Base-by-base conservation (phyloP, 306 rosid species). In the Vigna mungo region DNA sequence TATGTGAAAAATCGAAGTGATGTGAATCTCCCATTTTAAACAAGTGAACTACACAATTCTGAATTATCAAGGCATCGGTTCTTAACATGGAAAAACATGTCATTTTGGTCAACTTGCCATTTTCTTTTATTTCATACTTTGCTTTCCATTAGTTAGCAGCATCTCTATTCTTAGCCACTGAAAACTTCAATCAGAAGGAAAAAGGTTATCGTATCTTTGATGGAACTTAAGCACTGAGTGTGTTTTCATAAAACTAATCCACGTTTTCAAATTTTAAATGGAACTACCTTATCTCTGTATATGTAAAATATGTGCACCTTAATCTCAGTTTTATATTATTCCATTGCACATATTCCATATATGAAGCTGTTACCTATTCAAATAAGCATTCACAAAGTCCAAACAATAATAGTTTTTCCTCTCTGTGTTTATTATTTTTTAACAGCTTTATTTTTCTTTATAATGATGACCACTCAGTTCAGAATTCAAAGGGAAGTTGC, bases 161-260 rank as follows among this genome's bases (percentile, higher is more conserved):
- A 64, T 64, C 71, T 64, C 17, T 39, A 39, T 64, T 62, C 12
- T 36, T 75, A 47, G 17, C 72, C 72, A 49, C 13, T 4, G 54
- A 39, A 72, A 72, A 18, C 67, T 72, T 39, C 11, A 55, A 72
- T 6, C 43, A 73, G 59, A 73, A 58, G 17, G 17, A 58, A 58
- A 58, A 56, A 47, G 68, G 6, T 41, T 18, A 39, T 18, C 17
- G 37, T 58, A 25, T 36, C 20, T 64, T 7, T 15, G 9, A 55
- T 27, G 67, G 54, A 54, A 72, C 12, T 20, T 15, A 56, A 15
- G 54, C 34, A 36, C 55, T 23, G 13, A 4, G 2, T 17, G 14
- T 4, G 23, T 68, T 16, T 15, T 48, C 74, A 17, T n/a, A 52
- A 52, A 70, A 1, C 2, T 43, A 43, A 43, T 43, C 48, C 48